Percentiles rank a stretch among this genome's conserved stretches.
These are phyloP conservation scores for Conoideocrella luteorostrata DNA, from an alignment of 2,329 filamentous ascomycete genomes.

Conservation along the genomic window DNA sequence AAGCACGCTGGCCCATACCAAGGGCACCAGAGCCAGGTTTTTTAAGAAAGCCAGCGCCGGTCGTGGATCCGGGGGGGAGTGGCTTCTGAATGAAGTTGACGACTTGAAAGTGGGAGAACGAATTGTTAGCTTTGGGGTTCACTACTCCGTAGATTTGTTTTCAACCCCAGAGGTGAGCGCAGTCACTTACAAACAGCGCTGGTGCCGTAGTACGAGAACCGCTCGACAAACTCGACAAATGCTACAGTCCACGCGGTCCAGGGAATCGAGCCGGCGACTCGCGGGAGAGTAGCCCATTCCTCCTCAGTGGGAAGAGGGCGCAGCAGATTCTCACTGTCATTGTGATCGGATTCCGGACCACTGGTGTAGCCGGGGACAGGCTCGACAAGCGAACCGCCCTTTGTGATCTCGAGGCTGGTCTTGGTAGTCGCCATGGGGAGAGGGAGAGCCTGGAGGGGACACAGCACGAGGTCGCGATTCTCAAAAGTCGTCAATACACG, in stretches of 20 bases:
- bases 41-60: constrained; percentile 37
- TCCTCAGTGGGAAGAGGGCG: constrained; percentile 17
- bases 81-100: constrained; percentile 59
- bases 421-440: neutral
- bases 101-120: constrained; percentile 22
- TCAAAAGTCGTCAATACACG: neutral
- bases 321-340: neutral
- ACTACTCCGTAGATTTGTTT: too few species aligned
- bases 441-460: neutral
- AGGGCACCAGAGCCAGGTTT: constrained; percentile 45
- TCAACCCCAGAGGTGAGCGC: too few species aligned
- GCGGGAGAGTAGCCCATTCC: constrained; percentile 45
- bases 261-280: constrained; percentile 52
- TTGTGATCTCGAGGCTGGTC: neutral
- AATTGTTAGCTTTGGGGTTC: neutral
- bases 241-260: constrained; percentile 56
- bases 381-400: neutral
- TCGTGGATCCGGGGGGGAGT: constrained; percentile 47
- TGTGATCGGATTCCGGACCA: neutral
- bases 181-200: constrained; percentile 53
- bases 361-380: neutral
- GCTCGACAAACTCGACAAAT: constrained; percentile 64
- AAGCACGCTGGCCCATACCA: constrained; percentile 50
- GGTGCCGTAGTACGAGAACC: constrained; percentile 67
- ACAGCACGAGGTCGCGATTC: neutral